A percentile compares a stretch with the other conserved stretches of the same genome.
Evolutionary conservation across 352 stramenopile genomes (phyloP).

Genomic region (Globisporangium camurandrum): DNA sequence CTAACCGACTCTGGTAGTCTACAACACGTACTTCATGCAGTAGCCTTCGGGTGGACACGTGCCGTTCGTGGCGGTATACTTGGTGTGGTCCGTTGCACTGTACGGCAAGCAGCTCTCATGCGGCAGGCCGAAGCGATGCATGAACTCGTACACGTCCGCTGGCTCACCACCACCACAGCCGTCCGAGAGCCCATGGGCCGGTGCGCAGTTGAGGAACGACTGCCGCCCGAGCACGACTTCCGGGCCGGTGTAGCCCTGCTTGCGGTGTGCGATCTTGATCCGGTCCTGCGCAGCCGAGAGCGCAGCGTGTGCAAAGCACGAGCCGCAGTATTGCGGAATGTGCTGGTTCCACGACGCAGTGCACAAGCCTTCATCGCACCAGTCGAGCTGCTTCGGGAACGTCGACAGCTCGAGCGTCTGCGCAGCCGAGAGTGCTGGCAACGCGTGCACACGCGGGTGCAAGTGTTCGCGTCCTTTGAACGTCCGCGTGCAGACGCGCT

Average conservation of each 20-base stretch:
- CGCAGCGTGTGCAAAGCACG: slow-evolving; percentile 61
- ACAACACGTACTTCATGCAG: slow-evolving; percentile 55
- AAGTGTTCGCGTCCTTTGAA: slow-evolving; percentile 37
- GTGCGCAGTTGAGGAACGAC: slow-evolving; percentile 56
- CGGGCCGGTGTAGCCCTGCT: slow-evolving; percentile 26
- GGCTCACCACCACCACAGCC: slow-evolving; percentile 53
- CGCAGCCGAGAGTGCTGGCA: slow-evolving; percentile 20
- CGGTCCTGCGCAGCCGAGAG: slow-evolving; percentile 47
- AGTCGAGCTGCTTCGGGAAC: slow-evolving; percentile 72
- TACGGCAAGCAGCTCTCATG: slow-evolving; percentile 54
- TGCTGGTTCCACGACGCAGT: slow-evolving; percentile 68
- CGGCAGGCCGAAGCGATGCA: slow-evolving; percentile 43
- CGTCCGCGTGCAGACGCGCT: slow-evolving; percentile 39
- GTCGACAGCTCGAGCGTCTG: slow-evolving; percentile 30
- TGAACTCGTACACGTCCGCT: slow-evolving; percentile 55
- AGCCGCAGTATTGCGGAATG: slow-evolving; percentile 69
- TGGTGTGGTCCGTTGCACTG: slow-evolving; percentile 49
- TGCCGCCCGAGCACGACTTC: slow-evolving; percentile 57
- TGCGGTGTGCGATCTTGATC: slow-evolving; percentile 59
- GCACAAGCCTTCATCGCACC: slow-evolving; percentile 58
- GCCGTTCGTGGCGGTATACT: slow-evolving; percentile 40
- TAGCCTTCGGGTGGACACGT: slow-evolving; percentile 54
- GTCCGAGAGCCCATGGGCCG: slow-evolving; percentile 40
- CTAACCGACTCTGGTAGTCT: too few species aligned
- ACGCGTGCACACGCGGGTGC: slow-evolving; percentile 23